These are phyloP conservation scores for Phalaenopsis aphrodite DNA, from an alignment of 106 monocot species.

Conservation along the genomic window DNA sequence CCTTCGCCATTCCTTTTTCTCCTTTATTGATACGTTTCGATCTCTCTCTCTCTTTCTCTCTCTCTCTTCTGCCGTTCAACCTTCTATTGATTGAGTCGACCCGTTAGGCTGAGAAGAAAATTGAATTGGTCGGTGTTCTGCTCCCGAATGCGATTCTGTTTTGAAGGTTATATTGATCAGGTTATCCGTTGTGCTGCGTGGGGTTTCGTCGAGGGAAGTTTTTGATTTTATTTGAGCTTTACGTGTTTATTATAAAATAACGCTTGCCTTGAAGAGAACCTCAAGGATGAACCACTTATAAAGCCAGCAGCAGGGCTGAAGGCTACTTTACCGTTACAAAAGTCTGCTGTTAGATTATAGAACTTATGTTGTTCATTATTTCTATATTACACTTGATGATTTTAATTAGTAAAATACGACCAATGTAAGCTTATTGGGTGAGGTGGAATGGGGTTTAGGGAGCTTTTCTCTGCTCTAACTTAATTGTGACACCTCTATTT, in stretches of 20 bases:
- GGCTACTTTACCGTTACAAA: neutral
- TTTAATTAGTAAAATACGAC: no score
- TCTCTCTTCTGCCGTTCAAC: neutral
- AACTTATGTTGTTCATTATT: no score
- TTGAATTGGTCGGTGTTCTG: neutral
- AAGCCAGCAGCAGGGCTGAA: neutral
- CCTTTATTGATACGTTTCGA: neutral
- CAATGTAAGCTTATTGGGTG: no score
- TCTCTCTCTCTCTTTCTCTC: neutral
- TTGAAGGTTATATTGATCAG: neutral
- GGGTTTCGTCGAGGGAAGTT: neutral
- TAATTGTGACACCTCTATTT: no score
- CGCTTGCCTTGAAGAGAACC: neutral
- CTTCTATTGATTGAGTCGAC: neutral
- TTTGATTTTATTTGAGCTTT: neutral
- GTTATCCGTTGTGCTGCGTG: neutral
- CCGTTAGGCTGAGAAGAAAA: neutral
- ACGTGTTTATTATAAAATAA: neutral
- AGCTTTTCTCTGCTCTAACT: no score
- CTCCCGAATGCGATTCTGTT: neutral
- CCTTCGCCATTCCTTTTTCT: neutral
- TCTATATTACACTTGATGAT: no score
- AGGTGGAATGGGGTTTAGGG: no score
- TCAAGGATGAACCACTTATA: neutral
- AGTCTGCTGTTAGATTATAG: neutral